Evolutionary conservation across 108 stramenopile genomes (phyloP).

Genomic region (Cylindrotheca fusiformis): DNA sequence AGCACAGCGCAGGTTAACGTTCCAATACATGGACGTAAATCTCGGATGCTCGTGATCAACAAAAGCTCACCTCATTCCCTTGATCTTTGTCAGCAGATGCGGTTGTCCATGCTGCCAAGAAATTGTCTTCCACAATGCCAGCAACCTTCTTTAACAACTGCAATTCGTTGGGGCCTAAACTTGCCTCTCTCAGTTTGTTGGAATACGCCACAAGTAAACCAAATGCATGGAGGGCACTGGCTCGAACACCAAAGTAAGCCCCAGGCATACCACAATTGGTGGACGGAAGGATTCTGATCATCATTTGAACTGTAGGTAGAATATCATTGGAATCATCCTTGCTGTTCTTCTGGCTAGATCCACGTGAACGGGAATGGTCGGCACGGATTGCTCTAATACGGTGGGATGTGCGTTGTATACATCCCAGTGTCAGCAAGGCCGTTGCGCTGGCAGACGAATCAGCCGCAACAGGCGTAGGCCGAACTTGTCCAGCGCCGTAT

Average conservation of each 20-base stretch:
- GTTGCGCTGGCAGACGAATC: constrained; percentile 63
- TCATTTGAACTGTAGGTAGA: constrained; percentile 71
- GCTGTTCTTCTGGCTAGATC: not conserved
- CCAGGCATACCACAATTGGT: constrained; percentile 42
- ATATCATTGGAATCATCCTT: constrained; percentile 23
- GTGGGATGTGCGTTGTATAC: constrained; percentile 68
- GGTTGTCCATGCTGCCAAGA: constrained; percentile 67
- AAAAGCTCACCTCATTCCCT: constrained; percentile 22
- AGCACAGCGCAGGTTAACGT: too few relatives aligned
- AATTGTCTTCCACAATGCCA: constrained; percentile 73
- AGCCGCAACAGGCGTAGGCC: constrained; percentile 41
- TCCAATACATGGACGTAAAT: too few relatives aligned
- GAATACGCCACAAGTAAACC: constrained; percentile 71
- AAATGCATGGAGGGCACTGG: constrained; percentile 75
- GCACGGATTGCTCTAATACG: constrained; percentile 20
- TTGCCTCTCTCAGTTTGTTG: constrained; percentile 14
- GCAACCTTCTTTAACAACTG: constrained; percentile 73
- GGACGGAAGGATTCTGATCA: constrained; percentile 78
- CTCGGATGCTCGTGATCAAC: too few relatives aligned
- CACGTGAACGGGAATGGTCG: constrained; percentile 25
- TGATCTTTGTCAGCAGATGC: constrained; percentile 57
- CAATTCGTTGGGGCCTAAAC: constrained; percentile 25
- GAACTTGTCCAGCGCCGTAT: constrained; percentile 37
- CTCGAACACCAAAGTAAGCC: constrained; percentile 54
- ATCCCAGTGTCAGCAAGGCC: constrained; percentile 68